Evolutionary conservation across 2,329 filamentous ascomycete genomes (phyloP), one percentile per base, ranked within the genome.

Genomic region (Chrysoporthe cubensis): DNA sequence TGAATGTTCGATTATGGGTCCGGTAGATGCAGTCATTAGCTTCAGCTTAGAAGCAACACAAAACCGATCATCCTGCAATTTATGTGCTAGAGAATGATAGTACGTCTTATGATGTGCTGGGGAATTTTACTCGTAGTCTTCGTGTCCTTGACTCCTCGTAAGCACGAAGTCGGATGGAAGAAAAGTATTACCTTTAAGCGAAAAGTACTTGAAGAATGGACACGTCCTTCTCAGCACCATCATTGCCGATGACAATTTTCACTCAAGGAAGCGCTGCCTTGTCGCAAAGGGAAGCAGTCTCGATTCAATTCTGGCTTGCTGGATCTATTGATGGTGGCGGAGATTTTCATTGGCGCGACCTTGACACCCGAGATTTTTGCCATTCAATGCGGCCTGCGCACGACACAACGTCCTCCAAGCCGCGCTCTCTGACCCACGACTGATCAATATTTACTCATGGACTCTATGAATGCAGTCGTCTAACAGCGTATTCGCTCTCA

Each of bases 301-400:
- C 21, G 57, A 21, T 60, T 14, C 57, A 13, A 54, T 54, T 54
- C 13, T 34, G 11, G 11, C 14, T 8, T 16, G 18, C 26, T 66
- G 56, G 11, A 42, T 32, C 5, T 42, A 43, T n/a, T 56, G 50
- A n/a, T 42, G 60, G 32, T 42, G 46, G 66, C 58, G 57, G 66
- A 57, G 66, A 67, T 64, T 40, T 46, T 60, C n/a, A 58, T 58
- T 58, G 52, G 59, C 52, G 52, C 57, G 52, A 66, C 50, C 59
- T 63, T 3, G 11, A 21, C 43, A 66, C 65, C 65, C 65, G 42
- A 64, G 50, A 64, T 50, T 66, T 66, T 66, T n/a, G 37, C 40
- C 16, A 13, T 18, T 42, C 18, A 11, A n/a, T 26, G 26, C 32
- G 37, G 2, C 7, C 9, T 16, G 13, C 42, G 16, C 32, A 48